phyloP scores from a whole-genome alignment of 495 filamentous ascomycete species.

The Penicillium maclennaniae region DNA sequence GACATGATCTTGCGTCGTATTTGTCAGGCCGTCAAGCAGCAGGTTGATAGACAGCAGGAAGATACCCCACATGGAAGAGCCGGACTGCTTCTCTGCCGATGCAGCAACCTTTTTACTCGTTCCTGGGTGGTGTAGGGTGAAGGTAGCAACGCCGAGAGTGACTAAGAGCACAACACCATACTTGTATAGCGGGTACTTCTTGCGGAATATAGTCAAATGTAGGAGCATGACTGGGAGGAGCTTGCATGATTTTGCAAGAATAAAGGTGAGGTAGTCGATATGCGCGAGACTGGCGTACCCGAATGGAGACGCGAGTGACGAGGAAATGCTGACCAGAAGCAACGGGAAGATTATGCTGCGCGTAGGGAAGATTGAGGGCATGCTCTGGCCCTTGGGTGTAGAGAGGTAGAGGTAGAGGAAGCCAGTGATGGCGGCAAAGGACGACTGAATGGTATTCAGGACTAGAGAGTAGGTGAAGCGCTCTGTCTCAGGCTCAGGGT shows the following conservation, averaged over 20 bases:
- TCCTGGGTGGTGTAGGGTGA: constrained; percentile 79
- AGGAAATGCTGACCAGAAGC: constrained; percentile 78
- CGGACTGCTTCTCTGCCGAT: constrained; percentile 40
- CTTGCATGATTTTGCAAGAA: constrained; percentile 97
- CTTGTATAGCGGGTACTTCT: constrained; percentile 90
- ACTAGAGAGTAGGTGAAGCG: constrained; percentile 91
- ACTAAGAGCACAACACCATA: constrained; percentile 89
- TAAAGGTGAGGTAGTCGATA: constrained; percentile 98
- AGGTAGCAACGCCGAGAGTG: constrained; percentile 88
- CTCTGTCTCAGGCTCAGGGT: constrained; percentile 53
- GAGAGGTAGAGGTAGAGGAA: constrained; percentile 73
- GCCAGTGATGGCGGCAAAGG: constrained; percentile 78
- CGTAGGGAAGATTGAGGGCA: constrained; percentile 71
- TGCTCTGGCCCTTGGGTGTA: constrained; percentile 50
- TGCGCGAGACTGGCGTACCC: constrained; percentile 90
- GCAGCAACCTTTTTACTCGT: constrained; percentile 65
- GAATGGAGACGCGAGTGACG: constrained; percentile 86
- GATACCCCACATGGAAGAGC: constrained; percentile 71
- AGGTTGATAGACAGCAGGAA: constrained; percentile 86
- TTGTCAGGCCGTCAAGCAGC: constrained; percentile 92
- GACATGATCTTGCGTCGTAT: constrained; percentile 94
- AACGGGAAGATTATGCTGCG: constrained; percentile 70
- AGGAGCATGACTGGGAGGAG: constrained; percentile 96
- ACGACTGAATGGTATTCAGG: constrained; percentile 92
- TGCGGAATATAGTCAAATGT: constrained; percentile 87